phyloP scores from a whole-genome alignment of 2,329 filamentous ascomycete species.

The Seiridium cupressi region DNA sequence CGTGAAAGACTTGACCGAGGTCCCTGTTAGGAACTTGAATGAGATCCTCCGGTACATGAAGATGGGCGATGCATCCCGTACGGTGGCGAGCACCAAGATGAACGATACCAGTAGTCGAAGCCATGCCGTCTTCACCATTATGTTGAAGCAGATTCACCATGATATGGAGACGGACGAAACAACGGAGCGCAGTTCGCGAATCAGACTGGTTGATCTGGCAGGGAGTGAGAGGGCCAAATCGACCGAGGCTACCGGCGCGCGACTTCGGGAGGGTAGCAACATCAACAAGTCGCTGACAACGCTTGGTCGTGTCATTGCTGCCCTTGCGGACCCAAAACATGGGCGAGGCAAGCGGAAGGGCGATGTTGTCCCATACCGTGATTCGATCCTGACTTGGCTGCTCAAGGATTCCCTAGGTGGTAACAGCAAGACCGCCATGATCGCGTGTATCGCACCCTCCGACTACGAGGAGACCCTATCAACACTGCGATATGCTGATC shows the following conservation, averaged over 20 bases:
- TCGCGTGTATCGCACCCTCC: conserved; percentile 90
- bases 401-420: conserved; percentile 94
- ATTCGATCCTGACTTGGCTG: conserved; percentile 81
- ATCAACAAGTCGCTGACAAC: conserved; percentile 99
- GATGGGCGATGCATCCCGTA: conserved; percentile 82
- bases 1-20: conserved; percentile 93
- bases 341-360: conserved; percentile 52
- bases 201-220: conserved; percentile 90
- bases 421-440: conserved; percentile 99
- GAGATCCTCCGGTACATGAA: conserved; percentile 93
- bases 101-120: conserved; percentile 97
- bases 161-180: conserved; percentile 97
- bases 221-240: conserved; percentile 93
- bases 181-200: conserved; percentile 89
- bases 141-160: conserved; percentile 97
- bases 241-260: conserved; percentile 88
- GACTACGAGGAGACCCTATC: conserved; percentile 98
- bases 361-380: conserved; percentile 83
- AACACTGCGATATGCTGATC: conserved; percentile 93
- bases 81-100: conserved; percentile 95
- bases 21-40: conserved; percentile 80
- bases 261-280: conserved; percentile 91
- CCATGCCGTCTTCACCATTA: conserved; percentile 96
- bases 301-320: conserved; percentile 91
- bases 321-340: conserved; percentile 70